A percentile compares a stretch with the other conserved stretches of the same genome.
Conservation (phyloP, 192 early-diverging fungal genomes). For the Podila horticola region DNA sequence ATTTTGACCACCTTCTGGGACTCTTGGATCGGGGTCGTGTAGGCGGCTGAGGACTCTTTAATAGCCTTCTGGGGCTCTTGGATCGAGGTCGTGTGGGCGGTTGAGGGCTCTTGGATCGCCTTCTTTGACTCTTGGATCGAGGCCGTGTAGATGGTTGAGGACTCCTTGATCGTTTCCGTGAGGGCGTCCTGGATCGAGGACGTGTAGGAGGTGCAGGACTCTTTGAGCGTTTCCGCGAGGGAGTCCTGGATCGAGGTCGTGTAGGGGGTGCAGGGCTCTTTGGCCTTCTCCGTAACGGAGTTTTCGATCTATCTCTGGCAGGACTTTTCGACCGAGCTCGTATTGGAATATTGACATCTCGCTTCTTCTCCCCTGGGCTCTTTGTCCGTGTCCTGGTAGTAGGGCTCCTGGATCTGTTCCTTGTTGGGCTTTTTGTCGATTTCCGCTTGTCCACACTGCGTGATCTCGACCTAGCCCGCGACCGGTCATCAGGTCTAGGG, state of each 20-base stretch:
- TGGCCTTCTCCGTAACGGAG: neutral
- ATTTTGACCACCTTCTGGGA: neutral
- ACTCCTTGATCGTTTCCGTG: neutral
- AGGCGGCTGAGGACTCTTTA: neutral
- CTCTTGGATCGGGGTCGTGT: neutral
- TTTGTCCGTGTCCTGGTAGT: too few relatives aligned
- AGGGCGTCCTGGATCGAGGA: neutral
- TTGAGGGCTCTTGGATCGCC: too few relatives aligned
- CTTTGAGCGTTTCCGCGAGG: neutral
- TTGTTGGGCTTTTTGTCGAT: too few relatives aligned
- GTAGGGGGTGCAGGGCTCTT: neutral
- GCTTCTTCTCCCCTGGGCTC: too few relatives aligned
- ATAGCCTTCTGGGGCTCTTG: neutral
- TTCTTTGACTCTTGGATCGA: neutral
- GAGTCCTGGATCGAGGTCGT: neutral
- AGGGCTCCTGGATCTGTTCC: slow-evolving; percentile 16
- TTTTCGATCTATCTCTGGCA: neutral
- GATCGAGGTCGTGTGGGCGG: neutral
- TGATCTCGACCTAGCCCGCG: slow-evolving; percentile 12
- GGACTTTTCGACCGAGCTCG: neutral
- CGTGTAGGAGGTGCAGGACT: neutral
- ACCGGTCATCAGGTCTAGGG: too few relatives aligned
- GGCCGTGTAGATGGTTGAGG: too few relatives aligned
- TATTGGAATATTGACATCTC: too few relatives aligned
- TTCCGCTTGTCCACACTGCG: neutral